These are phyloP conservation scores for Xylaria cubensis DNA, from an alignment of 495 filamentous ascomycete genomes.

Conservation along the genomic window DNA sequence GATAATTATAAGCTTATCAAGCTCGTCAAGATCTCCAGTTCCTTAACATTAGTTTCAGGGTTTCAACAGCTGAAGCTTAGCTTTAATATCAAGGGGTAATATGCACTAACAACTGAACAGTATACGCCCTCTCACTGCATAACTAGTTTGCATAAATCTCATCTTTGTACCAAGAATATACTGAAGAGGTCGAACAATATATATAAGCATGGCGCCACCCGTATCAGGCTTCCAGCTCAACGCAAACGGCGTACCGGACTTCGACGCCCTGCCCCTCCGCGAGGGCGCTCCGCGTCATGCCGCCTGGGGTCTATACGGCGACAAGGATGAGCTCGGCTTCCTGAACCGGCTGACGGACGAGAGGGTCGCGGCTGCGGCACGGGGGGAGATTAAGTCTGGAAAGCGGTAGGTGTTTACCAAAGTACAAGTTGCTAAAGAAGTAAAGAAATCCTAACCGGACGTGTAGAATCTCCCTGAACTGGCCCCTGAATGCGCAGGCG, in stretches of 20 bases:
- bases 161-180: not conserved
- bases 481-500: constrained; percentile 50
- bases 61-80: not conserved
- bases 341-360: constrained; percentile 55
- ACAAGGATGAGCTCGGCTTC: constrained; percentile 54
- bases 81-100: not conserved
- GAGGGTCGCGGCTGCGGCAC: constrained; percentile 51
- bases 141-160: not conserved
- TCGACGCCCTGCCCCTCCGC: constrained; percentile 53
- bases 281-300: constrained; percentile 48
- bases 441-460: not conserved
- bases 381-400: constrained; percentile 60
- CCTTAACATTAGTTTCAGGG: not conserved
- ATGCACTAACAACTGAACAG: not conserved
- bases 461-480: constrained; percentile 53
- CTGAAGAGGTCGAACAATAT: not conserved
- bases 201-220: constrained; percentile 36
- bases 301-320: constrained; percentile 60
- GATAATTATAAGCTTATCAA: no score
- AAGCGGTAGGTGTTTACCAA: constrained; percentile 33
- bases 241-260: constrained; percentile 49
- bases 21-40: not conserved
- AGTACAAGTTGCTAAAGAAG: no score
- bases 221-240: constrained; percentile 46
- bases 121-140: not conserved